Percentiles rank a stretch among this genome's conserved stretches.
Evolutionary conservation across 495 filamentous ascomycete species (phyloP).

Genomic region (Polyplosphaeria fusca): DNA sequence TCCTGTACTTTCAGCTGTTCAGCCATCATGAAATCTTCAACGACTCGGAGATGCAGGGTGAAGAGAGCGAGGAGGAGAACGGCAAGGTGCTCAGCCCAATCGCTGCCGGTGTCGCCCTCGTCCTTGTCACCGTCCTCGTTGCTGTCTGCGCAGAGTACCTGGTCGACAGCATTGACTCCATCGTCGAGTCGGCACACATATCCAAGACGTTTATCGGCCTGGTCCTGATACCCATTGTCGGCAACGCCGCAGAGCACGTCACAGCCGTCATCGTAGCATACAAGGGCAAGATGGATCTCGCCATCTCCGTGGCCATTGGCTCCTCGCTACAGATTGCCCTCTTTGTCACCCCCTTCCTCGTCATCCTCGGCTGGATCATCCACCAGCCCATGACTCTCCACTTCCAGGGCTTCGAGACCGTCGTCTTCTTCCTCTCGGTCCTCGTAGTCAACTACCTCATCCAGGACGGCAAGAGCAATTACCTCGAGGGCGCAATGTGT

Average conservation of each 20-base stretch:
- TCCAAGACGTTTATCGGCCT: slow-evolving; percentile 96
- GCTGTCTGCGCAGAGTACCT: slow-evolving; percentile 90
- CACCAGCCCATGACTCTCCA: slow-evolving; percentile 81
- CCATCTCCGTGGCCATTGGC: slow-evolving; percentile 90
- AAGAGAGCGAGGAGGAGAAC: slow-evolving; percentile 42
- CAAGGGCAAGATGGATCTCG: slow-evolving; percentile 97
- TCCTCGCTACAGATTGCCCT: slow-evolving; percentile 92
- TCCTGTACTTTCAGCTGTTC: slow-evolving; percentile 84
- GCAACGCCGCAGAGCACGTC: slow-evolving; percentile 96
- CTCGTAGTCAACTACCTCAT: slow-evolving; percentile 90
- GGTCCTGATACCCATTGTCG: slow-evolving; percentile 92
- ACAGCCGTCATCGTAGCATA: slow-evolving; percentile 88
- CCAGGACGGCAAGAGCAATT: slow-evolving; percentile 92
- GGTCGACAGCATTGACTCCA: slow-evolving; percentile 85
- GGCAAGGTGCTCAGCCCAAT: slow-evolving; percentile 62
- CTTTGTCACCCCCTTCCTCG: slow-evolving; percentile 84
- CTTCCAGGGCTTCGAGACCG: slow-evolving; percentile 90
- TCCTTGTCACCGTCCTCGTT: slow-evolving; percentile 78
- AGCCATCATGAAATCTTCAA: slow-evolving; percentile 82
- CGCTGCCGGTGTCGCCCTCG: slow-evolving; percentile 68
- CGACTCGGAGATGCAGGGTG: slow-evolving; percentile 49
- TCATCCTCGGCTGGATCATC: slow-evolving; percentile 90
- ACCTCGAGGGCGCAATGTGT: slow-evolving; percentile 90
- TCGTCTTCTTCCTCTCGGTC: slow-evolving; percentile 86
- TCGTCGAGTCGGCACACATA: slow-evolving; percentile 79